These are phyloP conservation scores for Ceratocystis huliohia DNA, from an alignment of 2,329 filamentous ascomycete species.

Conservation along the genomic window DNA sequence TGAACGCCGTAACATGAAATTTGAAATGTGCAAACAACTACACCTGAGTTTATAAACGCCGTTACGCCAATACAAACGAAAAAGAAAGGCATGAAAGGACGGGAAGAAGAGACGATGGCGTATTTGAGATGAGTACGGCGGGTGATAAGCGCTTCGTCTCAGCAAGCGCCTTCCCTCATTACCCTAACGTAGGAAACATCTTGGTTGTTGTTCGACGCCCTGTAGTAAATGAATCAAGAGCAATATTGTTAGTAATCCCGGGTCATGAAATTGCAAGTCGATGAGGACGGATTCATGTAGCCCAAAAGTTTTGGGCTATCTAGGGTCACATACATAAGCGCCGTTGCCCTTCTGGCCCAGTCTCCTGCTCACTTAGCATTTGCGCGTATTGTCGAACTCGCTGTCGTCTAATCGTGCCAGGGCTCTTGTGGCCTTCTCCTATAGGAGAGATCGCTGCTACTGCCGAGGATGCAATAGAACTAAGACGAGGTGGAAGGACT, in stretches of 20 bases:
- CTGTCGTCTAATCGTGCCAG: slow-evolving; percentile 34
- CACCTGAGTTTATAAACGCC: not conserved
- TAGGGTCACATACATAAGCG: slow-evolving; percentile 31
- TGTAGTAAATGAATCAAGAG: slow-evolving; percentile 21
- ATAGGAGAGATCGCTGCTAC: slow-evolving; percentile 4
- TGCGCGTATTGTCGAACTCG: slow-evolving; percentile 35
- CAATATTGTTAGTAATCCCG: not conserved
- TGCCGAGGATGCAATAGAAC: slow-evolving; percentile 4
- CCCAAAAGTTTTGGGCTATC: not conserved
- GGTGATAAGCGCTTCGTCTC: slow-evolving; percentile 1
- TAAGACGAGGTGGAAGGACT: not conserved
- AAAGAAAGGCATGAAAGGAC: not conserved
- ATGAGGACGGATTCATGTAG: not conserved
- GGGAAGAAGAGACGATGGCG: not conserved
- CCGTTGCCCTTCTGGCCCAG: slow-evolving; percentile 23
- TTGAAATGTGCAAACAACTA: not conserved
- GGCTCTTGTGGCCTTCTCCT: slow-evolving; percentile 29
- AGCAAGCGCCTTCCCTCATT: not conserved
- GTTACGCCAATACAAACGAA: not conserved
- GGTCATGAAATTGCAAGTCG: not conserved
- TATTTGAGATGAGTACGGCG: not conserved
- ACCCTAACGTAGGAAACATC: slow-evolving; percentile 32
- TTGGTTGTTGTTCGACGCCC: slow-evolving; percentile 35
- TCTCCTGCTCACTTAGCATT: slow-evolving; percentile 33
- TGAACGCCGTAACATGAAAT: not conserved